These are phyloP conservation scores for Botrytis sinoallii DNA, from an alignment of 2,329 filamentous ascomycete genomes.

Conservation along the genomic window DNA sequence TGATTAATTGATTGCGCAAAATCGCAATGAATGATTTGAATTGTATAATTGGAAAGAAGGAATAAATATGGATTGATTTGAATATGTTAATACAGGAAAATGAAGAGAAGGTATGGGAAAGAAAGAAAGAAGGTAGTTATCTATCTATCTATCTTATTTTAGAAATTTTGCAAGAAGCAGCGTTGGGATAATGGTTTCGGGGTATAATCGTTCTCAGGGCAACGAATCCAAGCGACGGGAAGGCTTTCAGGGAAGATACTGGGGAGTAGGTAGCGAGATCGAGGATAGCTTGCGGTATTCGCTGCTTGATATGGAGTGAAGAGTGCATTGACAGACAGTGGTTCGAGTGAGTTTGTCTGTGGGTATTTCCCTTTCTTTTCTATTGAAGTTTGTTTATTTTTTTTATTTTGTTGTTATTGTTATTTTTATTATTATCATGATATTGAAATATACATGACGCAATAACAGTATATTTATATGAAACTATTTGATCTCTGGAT, in stretches of 20 bases:
- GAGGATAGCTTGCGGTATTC: neutral
- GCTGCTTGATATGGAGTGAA: neutral
- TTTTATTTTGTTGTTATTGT: too few relatives aligned
- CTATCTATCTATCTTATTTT: neutral
- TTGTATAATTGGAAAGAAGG: constrained; percentile 10
- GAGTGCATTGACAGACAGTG: neutral
- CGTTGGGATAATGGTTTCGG: neutral
- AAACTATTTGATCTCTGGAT: neutral
- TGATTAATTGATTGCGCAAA: constrained; percentile 2
- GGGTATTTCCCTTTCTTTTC: neutral
- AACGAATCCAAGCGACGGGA: constrained; percentile 9
- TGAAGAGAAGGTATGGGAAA: constrained; percentile 22
- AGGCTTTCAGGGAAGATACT: constrained; percentile 1
- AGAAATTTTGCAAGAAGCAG: neutral
- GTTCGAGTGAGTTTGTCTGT: neutral
- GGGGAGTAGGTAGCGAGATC: neutral
- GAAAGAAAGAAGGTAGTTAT: neutral
- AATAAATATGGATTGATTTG: neutral
- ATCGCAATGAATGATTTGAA: constrained; percentile 16
- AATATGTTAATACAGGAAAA: constrained; percentile 27
- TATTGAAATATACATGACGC: neutral
- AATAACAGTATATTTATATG: neutral
- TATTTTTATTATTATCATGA: neutral
- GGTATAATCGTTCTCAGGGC: constrained; percentile 9
- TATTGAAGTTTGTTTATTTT: neutral